These are phyloP conservation scores for Marasmius tenuissimus DNA, from an alignment of 1,284 basidiomycete species.

Conservation along the genomic window DNA sequence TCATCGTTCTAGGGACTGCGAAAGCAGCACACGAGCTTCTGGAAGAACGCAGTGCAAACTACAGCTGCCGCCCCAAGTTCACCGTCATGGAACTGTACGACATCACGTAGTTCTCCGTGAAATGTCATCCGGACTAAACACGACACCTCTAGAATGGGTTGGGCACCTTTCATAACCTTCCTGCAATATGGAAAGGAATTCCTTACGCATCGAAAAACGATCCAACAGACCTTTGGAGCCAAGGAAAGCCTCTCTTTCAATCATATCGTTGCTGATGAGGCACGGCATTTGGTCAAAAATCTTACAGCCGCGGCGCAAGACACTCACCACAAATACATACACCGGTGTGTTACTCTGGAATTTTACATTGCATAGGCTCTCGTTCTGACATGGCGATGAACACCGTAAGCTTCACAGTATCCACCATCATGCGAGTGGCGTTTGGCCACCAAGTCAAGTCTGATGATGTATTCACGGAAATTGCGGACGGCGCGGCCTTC, in stretches of 20 bases:
- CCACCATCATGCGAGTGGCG: slow-evolving; percentile 20
- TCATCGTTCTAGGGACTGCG: slow-evolving; percentile 31
- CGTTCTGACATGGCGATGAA: neutral
- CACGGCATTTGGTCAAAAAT: slow-evolving; percentile 15
- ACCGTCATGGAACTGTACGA: slow-evolving; percentile 21
- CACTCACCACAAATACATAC: slow-evolving; percentile 11
- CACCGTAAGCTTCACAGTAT: slow-evolving; percentile 22
- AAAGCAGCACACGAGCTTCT: slow-evolving; percentile 31
- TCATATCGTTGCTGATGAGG: slow-evolving; percentile 15
- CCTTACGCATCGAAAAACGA: slow-evolving; percentile 18
- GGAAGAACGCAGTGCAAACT: slow-evolving; percentile 29
- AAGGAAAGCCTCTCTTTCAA: slow-evolving; percentile 13
- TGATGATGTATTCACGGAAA: slow-evolving; percentile 15
- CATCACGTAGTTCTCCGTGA: neutral
- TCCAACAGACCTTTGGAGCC: slow-evolving; percentile 17
- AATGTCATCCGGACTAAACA: slow-evolving; percentile 10
- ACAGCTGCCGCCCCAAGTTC: too few relatives aligned
- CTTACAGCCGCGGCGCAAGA: slow-evolving; percentile 5
- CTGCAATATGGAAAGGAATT: slow-evolving; percentile 11
- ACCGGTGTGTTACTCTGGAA: slow-evolving; percentile 10
- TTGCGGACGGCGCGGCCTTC: slow-evolving; percentile 10
- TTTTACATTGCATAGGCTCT: too few relatives aligned
- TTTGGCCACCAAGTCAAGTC: slow-evolving; percentile 23
- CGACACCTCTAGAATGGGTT: neutral
- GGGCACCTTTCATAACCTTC: neutral